A percentile compares a stretch with the other conserved stretches of the same genome.
Conservation (phyloP, 1,284 basidiomycete species). For the Tylopilus sp. region DNA sequence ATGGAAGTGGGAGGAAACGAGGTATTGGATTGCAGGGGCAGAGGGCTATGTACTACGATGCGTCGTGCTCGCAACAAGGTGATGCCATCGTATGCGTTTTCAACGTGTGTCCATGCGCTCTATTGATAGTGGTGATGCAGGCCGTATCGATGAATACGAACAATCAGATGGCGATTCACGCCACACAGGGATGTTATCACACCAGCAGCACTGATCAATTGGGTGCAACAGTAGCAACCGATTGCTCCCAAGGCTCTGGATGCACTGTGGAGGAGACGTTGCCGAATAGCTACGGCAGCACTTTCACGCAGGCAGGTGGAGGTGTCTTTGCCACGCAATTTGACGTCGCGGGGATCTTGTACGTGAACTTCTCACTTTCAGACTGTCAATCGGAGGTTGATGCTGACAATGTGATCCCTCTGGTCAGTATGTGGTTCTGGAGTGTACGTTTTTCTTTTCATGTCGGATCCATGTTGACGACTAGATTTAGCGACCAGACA, state of each 20-base stretch:
- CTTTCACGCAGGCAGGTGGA: constrained; percentile 62
- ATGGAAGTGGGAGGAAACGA: too few relatives aligned
- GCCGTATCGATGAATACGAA: constrained; percentile 35
- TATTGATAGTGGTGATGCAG: too few relatives aligned
- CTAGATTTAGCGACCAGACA: constrained; percentile 36
- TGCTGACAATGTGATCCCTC: constrained; percentile 2
- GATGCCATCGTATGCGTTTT: too few relatives aligned
- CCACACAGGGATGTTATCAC: constrained; percentile 42
- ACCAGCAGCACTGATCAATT: constrained; percentile 32
- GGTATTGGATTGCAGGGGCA: too few relatives aligned
- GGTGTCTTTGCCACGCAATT: constrained; percentile 72
- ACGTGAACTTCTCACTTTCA: constrained; percentile 34
- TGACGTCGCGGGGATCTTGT: constrained; percentile 55
- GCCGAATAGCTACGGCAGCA: constrained; percentile 53
- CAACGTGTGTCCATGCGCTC: too few relatives aligned
- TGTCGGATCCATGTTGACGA: neutral
- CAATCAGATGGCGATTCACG: constrained; percentile 64
- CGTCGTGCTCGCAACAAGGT: too few relatives aligned
- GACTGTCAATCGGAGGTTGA: neutral
- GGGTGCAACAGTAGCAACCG: constrained; percentile 33
- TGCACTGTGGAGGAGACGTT: constrained; percentile 60
- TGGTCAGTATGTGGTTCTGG: constrained; percentile 69
- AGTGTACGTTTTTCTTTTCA: constrained; percentile 44
- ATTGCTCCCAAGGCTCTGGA: constrained; percentile 53
- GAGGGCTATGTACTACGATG: too few relatives aligned